Percentiles rank a stretch among this genome's conserved stretches.
These are phyloP conservation scores for Nymphaea colorata DNA, from an alignment of 164 flowering plant species.

Conservation along the genomic window DNA sequence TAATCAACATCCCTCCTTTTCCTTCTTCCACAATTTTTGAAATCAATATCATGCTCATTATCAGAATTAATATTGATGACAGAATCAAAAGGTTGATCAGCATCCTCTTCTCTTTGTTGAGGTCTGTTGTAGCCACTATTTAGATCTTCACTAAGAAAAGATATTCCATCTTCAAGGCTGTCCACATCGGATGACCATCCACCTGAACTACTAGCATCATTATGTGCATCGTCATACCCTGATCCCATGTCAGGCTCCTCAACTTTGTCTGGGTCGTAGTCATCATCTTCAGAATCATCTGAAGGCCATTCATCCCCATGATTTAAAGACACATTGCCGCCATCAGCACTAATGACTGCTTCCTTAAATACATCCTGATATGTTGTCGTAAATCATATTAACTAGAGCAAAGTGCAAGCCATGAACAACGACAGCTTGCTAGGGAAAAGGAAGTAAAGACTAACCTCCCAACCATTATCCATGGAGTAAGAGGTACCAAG, in stretches of 20 bases:
- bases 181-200: conserved; percentile 64
- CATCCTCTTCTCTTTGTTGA: not conserved
- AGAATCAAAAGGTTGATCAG: conserved; percentile 6
- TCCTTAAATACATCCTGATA: conserved; percentile 77
- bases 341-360: conserved; percentile 55
- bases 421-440: not conserved
- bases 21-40: conserved; percentile 32
- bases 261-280: conserved; percentile 66
- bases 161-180: conserved; percentile 17
- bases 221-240: conserved; percentile 27
- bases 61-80: conserved; percentile 21
- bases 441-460: not conserved
- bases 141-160: conserved; percentile 7
- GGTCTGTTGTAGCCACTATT: conserved; percentile 4
- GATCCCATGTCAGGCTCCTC: conserved; percentile 24
- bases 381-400: not conserved
- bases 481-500: conserved; percentile 64
- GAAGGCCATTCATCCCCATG: conserved; percentile 86
- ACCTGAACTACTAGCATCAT: conserved; percentile 40
- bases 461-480: conserved; percentile 74
- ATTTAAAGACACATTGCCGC: conserved; percentile 22
- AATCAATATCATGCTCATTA: conserved; percentile 34
- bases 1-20: conserved; percentile 74
- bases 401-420: not conserved
- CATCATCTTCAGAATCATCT: conserved; percentile 93